phyloP scores from a whole-genome alignment of 305 asterid species.

The Solanum hybrid region DNA sequence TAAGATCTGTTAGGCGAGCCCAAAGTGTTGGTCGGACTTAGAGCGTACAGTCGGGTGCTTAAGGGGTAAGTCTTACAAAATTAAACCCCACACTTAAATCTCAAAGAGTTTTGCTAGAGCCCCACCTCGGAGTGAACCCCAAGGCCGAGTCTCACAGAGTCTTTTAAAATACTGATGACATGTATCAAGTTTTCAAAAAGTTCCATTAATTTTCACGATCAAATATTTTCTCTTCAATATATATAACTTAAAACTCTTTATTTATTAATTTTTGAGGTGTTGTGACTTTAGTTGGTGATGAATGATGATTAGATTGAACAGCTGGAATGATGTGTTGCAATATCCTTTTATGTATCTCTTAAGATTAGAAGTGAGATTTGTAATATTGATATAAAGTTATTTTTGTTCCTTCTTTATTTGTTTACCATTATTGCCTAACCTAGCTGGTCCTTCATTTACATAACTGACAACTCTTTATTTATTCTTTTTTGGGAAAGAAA shows the following conservation, averaged over 20 bases:
- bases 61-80: background rate
- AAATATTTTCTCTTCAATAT: background rate
- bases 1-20: background rate
- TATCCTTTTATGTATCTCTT: background rate
- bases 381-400: background rate
- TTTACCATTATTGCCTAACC: background rate
- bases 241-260: background rate
- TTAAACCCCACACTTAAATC: background rate
- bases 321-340: background rate
- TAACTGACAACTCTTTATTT: background rate
- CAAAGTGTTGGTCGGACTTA: rapidly evolving
- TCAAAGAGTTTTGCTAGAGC: too few species aligned
- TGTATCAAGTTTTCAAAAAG: background rate
- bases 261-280: background rate
- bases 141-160: background rate
- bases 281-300: background rate
- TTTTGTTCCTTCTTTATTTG: background rate
- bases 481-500: background rate
- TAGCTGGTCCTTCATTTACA: background rate
- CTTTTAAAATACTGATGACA: background rate
- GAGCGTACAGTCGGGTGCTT: background rate
- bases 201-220: background rate
- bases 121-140: background rate
- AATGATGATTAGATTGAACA: background rate
- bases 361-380: background rate